A percentile compares a stretch with the other conserved stretches of the same genome.
These are phyloP conservation scores for Penicillium sp. DNA, from an alignment of 2,329 filamentous ascomycete species.

Conservation along the genomic window DNA sequence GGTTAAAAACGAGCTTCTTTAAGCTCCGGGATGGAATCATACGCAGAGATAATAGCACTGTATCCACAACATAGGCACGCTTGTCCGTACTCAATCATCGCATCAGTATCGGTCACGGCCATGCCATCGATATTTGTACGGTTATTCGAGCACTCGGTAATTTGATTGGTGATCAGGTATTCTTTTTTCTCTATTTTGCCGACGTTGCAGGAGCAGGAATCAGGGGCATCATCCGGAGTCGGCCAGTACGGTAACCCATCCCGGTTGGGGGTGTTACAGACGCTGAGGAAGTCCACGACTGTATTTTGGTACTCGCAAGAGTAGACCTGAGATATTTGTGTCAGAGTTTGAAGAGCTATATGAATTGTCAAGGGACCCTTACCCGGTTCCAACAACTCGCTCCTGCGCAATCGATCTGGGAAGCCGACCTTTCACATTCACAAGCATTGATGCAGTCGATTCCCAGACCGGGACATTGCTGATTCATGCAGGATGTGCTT, in stretches of 20 bases:
- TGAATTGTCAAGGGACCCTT: not conserved
- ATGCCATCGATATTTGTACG: constrained; percentile 7
- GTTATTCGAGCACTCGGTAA: constrained; percentile 10
- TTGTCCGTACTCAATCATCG: constrained; percentile 1
- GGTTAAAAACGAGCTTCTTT: fast-evolving
- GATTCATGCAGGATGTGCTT: constrained; percentile 8
- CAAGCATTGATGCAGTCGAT: constrained; percentile 19
- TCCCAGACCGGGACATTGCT: constrained; percentile 8
- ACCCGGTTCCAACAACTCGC: constrained; percentile 11
- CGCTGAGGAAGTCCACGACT: constrained; percentile 1
- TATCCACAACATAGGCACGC: constrained; percentile 17
- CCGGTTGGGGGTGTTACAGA: constrained; percentile 5
- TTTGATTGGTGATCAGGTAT: not conserved
- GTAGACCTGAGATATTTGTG: not conserved
- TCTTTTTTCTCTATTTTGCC: constrained; percentile 8
- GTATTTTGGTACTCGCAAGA: constrained; percentile 14
- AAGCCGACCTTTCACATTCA: constrained; percentile 5
- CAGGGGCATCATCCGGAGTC: constrained; percentile 14
- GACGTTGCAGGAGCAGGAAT: constrained; percentile 22
- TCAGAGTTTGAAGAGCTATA: not conserved
- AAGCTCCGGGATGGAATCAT: not conserved
- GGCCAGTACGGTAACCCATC: constrained; percentile 19
- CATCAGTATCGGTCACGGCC: not conserved
- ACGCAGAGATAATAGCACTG: constrained; percentile 19
- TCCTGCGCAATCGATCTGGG: constrained; percentile 14